Base-by-base conservation (phyloP, 75 land plant genomes). In the Cupressus sempervirens region DNA sequence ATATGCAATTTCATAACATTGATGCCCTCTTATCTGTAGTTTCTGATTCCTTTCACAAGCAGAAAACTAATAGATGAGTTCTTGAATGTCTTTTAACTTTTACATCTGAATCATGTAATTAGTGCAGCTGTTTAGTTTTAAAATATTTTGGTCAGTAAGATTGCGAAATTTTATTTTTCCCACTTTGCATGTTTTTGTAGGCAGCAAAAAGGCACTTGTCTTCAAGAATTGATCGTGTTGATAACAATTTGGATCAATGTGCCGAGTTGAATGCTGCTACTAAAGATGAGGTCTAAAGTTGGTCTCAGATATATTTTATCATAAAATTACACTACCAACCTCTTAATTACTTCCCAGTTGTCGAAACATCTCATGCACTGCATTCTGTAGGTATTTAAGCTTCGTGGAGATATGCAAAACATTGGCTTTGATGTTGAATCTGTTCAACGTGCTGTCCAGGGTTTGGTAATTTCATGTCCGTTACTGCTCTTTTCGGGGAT, bases 391-490 rank as follows among this genome's bases (percentile, higher is more conserved):
- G 93, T 91, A 20, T 38, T 84, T 35, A 56, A 68, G 41, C 36
- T 93, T 29, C 89, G 86, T 12, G 92, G 87, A 54, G 91, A 88
- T 43, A 11, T 92, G 54, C 80, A 82, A 54, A 20, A 45, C 48
- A 73, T 92, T 40, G 85, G 85, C 40, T 81, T 34, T 16, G 90
- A 93, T 72, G 82, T 93, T 38, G 84, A 86, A 82, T 86, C 90
- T 50, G 90, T 93, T 81, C 94, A 89, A 50, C 68, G 83, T 81
- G 91, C 85, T 36, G 94, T 93, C 38, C 90, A 88, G 76, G 81
- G 65, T 65, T 82, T 93, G 90, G 94, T 93, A 84, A 89, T 79
- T 15, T 81, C 53, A 35, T 15, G 34, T 68, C 20, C 41, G 0
- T 52, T 36, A 35, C 80, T 32, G 68, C 79, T 35, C 16, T 80